Base-by-base conservation (phyloP, 108 stramenopile genomes). In the Nitzschia putrida region DNA sequence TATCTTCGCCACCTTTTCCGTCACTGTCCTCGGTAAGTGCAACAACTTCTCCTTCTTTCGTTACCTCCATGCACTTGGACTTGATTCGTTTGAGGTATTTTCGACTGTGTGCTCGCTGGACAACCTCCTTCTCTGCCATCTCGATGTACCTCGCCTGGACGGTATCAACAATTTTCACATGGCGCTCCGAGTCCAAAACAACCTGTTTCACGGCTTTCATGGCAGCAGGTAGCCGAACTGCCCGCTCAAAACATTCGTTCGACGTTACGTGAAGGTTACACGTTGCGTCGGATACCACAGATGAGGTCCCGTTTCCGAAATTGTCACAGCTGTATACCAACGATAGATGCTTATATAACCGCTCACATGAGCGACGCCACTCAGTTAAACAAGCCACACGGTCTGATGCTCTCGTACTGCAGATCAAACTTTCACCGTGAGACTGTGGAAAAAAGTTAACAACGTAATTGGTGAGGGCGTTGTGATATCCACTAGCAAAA, bases 1-100 rank as follows among this genome's bases (percentile, higher is more conserved):
- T 95, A 70, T 95, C 94, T 57, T 84, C 86, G 13, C 93, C 93
- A 40, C 93, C 93, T 37, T 92, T 81, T 0, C 87, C 90, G 49
- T 92, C 91, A 57, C 83, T 85, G 65, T 92, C 90, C 37, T 92
- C 94, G 3, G 94, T 95, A 0, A 95, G 87, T 9, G 84, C 75
- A 18, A 80, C 83, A 0, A 88, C 83, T 29, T 72, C 82, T 40
- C 71, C 79, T 61, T 83, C 78, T 11, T 60, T 52, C 29, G 80
- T 44, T 12, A 88, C 74, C 6, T 82, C 47, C 50, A 70, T 43
- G 51, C 91, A 84, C 38, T 80, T 87, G 7, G 69, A 73, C 53
- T 86, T 88, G 49, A 95, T 81, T n/a, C 86, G 72, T 57, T 86
- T 74, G 20, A 92, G 47, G 47, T 95, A 95, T 0, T 85, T 66